Conservation (phyloP, 2,329 filamentous ascomycete species). For the Penicillium brasilianum region DNA sequence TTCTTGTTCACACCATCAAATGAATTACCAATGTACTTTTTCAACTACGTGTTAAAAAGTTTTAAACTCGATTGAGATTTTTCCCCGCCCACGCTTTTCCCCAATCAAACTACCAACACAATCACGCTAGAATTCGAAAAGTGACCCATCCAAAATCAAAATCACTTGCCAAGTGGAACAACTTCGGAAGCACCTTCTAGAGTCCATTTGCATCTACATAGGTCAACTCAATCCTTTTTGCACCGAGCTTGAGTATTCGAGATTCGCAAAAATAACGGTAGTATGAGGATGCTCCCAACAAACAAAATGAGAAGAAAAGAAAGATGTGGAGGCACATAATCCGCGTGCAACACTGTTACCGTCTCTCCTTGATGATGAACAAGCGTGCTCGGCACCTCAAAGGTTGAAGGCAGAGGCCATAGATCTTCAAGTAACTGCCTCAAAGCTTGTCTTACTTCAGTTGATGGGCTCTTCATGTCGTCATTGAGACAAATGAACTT, state of each 20-base stretch:
- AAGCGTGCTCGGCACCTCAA: background rate
- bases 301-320: background rate
- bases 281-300: background rate
- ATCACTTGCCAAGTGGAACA: background rate
- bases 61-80: background rate
- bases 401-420: slow-evolving; percentile 9
- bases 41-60: background rate
- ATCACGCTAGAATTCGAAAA: background rate
- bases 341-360: background rate
- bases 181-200: background rate
- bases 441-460: slow-evolving; percentile 3
- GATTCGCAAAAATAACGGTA: background rate
- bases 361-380: background rate
- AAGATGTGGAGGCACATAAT: background rate
- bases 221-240: background rate
- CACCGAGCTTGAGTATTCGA: background rate
- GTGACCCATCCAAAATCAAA: background rate
- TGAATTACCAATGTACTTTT: background rate
- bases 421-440: slow-evolving; percentile 11
- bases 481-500: slow-evolving; percentile 13
- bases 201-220: background rate
- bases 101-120: background rate
- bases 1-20: background rate
- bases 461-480: slow-evolving; percentile 11
- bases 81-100: background rate